phyloP scores from a whole-genome alignment of 805 yeast species.

The Saccharomycopsis schoenii region DNA sequence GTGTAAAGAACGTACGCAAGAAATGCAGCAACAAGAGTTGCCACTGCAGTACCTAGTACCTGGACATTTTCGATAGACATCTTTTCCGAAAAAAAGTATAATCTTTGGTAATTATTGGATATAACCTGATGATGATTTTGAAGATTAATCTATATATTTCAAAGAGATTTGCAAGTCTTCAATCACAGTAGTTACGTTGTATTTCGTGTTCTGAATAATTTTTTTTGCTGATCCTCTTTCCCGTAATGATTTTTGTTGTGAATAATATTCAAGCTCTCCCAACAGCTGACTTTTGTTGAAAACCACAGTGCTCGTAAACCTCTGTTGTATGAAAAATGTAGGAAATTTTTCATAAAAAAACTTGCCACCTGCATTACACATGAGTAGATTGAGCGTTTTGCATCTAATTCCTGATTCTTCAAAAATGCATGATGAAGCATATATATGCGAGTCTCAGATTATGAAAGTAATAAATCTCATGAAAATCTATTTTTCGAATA shows the following conservation, averaged over 20 bases:
- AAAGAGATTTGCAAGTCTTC: no score
- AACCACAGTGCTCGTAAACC: background rate
- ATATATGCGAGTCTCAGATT: no score
- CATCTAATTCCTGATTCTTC: no score
- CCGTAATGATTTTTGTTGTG: background rate
- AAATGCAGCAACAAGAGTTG: slow-evolving; percentile 18
- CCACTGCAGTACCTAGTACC: slow-evolving; percentile 13
- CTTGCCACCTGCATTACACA: no score
- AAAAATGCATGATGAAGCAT: no score
- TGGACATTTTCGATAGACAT: slow-evolving; percentile 14
- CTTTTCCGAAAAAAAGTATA: background rate
- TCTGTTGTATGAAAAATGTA: background rate
- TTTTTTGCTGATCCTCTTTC: background rate
- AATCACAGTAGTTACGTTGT: no score
- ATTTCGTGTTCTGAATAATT: background rate
- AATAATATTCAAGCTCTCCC: background rate
- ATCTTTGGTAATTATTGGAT: background rate
- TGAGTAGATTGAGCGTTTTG: no score
- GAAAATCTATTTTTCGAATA: no score
- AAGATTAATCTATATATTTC: background rate
- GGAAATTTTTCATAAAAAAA: no score
- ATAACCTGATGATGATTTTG: background rate
- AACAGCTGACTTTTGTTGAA: background rate
- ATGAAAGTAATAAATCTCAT: no score
- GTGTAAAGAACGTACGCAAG: slow-evolving; percentile 20